Conservation (phyloP, 495 filamentous ascomycete genomes). For the Talaromyces nanjingensis region DNA sequence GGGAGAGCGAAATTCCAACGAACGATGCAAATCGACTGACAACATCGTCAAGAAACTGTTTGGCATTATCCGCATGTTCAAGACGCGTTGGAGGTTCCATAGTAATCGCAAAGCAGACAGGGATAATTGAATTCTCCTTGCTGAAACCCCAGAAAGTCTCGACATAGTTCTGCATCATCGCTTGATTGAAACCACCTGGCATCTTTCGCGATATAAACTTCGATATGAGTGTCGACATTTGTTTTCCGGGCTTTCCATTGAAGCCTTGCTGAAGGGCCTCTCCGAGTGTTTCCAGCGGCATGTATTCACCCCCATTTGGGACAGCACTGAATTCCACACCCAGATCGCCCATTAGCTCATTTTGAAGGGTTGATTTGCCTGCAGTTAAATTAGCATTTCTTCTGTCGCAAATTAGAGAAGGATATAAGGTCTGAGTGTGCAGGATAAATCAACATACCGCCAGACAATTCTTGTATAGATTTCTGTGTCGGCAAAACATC, state of each 20-base stretch:
- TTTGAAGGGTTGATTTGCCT: constrained; percentile 95
- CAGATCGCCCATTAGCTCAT: constrained; percentile 89
- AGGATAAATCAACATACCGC: constrained; percentile 11
- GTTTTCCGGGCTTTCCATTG: constrained; percentile 95
- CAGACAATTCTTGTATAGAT: constrained; percentile 18
- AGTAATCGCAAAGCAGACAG: constrained; percentile 79
- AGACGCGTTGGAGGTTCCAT: constrained; percentile 86
- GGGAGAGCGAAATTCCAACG: constrained; percentile 77
- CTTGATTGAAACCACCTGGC: constrained; percentile 98
- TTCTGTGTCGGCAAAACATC: constrained; percentile 15
- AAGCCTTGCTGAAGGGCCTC: constrained; percentile 95
- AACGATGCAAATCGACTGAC: constrained; percentile 80
- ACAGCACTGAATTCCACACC: constrained; percentile 98
- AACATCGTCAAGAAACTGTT: constrained; percentile 80
- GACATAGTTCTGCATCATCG: constrained; percentile 82
- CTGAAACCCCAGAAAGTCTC: constrained; percentile 89
- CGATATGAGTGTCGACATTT: constrained; percentile 86
- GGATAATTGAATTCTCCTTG: constrained; percentile 82
- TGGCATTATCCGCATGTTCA: constrained; percentile 81
- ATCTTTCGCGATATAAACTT: constrained; percentile 96
- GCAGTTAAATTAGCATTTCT: constrained; percentile 4
- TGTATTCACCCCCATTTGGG: constrained; percentile 97
- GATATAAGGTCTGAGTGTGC: background rate
- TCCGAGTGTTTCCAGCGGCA: constrained; percentile 88
- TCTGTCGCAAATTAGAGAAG: background rate